Percentiles rank a stretch among this genome's conserved stretches.
phyloP scores from a whole-genome alignment of 371 early-diverging fungal genomes.

The Mortierella sp. region DNA sequence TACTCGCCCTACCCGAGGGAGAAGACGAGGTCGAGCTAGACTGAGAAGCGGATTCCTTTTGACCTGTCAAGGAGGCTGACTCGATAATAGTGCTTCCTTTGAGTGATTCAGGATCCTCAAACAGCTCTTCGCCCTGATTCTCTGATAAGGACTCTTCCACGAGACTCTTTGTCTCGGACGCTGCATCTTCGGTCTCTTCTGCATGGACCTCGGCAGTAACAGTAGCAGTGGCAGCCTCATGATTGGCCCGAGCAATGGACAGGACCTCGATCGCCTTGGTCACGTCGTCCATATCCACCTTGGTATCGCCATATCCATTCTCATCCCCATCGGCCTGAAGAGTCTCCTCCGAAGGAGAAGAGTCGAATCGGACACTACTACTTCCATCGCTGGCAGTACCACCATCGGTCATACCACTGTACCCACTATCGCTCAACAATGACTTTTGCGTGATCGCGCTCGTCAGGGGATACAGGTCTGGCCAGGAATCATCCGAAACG shows the following conservation, averaged over 20 bases:
- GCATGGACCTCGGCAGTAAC: not conserved
- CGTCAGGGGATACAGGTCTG: conserved; percentile 1
- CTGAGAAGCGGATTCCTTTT: too few relatives aligned
- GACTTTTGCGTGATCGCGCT: conserved; percentile 7
- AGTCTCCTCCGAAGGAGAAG: not conserved
- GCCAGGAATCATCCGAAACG: conserved; percentile 26
- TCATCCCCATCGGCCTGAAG: conserved; percentile 1
- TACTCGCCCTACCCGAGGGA: not conserved
- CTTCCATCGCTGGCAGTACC: too few relatives aligned
- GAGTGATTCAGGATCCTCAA: conserved; percentile 9
- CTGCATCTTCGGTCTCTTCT: not conserved
- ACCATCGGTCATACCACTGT: conserved; percentile 7
- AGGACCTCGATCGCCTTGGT: conserved; percentile 21
- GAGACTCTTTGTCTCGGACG: not conserved
- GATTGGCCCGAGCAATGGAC: conserved; percentile 2
- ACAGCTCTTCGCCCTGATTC: not conserved
- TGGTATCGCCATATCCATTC: not conserved
- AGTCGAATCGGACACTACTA: too few relatives aligned
- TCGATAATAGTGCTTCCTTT: not conserved
- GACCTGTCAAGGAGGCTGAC: not conserved
- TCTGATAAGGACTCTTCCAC: not conserved
- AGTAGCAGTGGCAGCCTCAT: not conserved
- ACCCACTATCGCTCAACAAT: conserved; percentile 24
- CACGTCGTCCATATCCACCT: conserved; percentile 13
- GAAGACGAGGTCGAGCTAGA: not conserved